A percentile compares a stretch with the other conserved stretches of the same genome.
These are phyloP conservation scores for Aspergillus sp. DNA, from an alignment of 2,329 filamentous ascomycete genomes.

Conservation along the genomic window DNA sequence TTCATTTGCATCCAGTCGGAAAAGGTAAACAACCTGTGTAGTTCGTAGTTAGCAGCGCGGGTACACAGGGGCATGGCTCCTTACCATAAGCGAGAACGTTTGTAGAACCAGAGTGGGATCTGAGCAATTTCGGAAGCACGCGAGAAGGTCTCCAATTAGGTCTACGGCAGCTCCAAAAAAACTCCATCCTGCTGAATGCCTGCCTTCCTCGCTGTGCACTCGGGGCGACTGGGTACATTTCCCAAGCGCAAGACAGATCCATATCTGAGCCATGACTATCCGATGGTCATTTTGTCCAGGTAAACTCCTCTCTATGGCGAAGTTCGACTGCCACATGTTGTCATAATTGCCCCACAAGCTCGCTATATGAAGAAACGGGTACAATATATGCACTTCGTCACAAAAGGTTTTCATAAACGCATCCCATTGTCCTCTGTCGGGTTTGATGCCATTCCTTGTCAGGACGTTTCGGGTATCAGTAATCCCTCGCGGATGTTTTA, in stretches of 20 bases:
- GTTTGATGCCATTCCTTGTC: slow-evolving; percentile 7
- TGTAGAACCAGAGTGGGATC: slow-evolving; percentile 15
- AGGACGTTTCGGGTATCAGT: slow-evolving; percentile 5
- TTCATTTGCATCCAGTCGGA: slow-evolving; percentile 13
- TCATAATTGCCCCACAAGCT: slow-evolving; percentile 14
- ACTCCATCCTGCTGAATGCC: slow-evolving; percentile 24
- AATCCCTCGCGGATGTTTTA: background rate
- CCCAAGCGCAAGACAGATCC: slow-evolving; percentile 21
- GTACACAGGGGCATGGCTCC: background rate
- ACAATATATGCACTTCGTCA: slow-evolving; percentile 21
- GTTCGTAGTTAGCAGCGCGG: background rate
- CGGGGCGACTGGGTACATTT: slow-evolving; percentile 20
- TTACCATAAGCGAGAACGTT: slow-evolving; percentile 17
- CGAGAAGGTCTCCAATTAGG: slow-evolving; percentile 17
- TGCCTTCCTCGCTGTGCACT: slow-evolving; percentile 8
- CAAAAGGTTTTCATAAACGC: slow-evolving; percentile 16
- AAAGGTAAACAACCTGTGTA: slow-evolving; percentile 20
- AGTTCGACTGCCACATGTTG: slow-evolving; percentile 8
- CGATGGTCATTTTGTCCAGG: slow-evolving; percentile 1
- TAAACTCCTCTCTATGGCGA: background rate
- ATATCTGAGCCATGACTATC: slow-evolving; percentile 14
- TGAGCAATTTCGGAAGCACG: slow-evolving; percentile 12
- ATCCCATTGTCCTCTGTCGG: slow-evolving; percentile 13
- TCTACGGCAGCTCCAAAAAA: slow-evolving; percentile 20
- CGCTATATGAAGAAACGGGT: slow-evolving; percentile 22